Conservation (phyloP, 768 basidiomycete genomes). For the Lactarius sanguifluus region DNA sequence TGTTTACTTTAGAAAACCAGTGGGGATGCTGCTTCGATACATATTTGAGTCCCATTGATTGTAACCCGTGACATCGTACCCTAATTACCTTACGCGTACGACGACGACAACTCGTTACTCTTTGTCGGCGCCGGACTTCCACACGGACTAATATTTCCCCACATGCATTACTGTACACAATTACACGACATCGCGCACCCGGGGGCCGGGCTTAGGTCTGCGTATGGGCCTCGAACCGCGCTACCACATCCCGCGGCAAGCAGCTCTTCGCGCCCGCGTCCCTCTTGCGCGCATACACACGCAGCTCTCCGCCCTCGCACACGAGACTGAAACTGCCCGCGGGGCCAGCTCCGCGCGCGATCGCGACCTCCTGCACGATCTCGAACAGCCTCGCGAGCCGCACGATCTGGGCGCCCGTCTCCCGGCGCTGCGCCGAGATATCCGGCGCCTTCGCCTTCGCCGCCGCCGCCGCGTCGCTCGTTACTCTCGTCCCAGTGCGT, state of each 20-base stretch:
- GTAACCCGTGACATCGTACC: not conserved
- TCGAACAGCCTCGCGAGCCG: constrained; percentile 23
- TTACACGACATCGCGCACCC: not conserved
- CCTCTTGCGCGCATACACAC: constrained; percentile 11
- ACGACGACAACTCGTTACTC: not conserved
- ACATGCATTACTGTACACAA: not conserved
- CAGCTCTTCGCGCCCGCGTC: constrained; percentile 6
- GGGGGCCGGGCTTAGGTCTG: not conserved
- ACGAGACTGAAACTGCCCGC: constrained; percentile 16
- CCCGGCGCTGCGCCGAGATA: constrained; percentile 2
- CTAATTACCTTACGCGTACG: not conserved
- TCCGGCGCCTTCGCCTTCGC: not conserved
- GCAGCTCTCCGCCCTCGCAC: constrained; percentile 6
- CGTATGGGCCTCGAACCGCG: constrained; percentile 3
- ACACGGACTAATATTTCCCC: not conserved
- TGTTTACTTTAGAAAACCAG: not conserved
- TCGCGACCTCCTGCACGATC: constrained; percentile 22
- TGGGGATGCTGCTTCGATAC: not conserved
- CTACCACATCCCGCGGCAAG: constrained; percentile 12
- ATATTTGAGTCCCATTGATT: not conserved
- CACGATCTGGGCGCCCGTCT: constrained; percentile 8
- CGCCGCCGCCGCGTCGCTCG: not conserved
- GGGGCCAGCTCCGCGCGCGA: constrained; percentile 19
- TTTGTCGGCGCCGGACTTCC: not conserved
- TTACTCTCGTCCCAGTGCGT: not conserved